A percentile compares a stretch with the other conserved stretches of the same genome.
These are phyloP conservation scores for Mixia osmundae DNA, from an alignment of 1,284 basidiomycete genomes.

Conservation along the genomic window DNA sequence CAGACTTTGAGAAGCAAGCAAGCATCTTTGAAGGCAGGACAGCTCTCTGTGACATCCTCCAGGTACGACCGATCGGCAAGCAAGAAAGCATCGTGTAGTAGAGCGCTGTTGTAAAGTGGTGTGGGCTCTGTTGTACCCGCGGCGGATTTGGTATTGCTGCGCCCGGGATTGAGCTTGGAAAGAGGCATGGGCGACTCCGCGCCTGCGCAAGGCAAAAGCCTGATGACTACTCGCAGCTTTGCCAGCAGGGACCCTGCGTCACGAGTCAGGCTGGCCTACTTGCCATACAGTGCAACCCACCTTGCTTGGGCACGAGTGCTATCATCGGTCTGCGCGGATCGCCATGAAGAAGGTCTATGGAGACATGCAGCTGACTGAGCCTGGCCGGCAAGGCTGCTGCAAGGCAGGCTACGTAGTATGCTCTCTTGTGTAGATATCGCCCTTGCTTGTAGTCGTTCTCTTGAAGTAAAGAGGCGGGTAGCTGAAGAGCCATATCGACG, in stretches of 20 bases:
- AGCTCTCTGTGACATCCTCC: conserved; percentile 37
- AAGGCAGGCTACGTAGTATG: conserved; percentile 67
- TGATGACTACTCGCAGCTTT: conserved; percentile 8
- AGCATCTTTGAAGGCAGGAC: conserved; percentile 48
- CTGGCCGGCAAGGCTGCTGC: conserved; percentile 33
- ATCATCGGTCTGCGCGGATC: conserved; percentile 47
- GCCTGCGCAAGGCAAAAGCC: conserved; percentile 6
- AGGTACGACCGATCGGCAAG: conserved; percentile 42
- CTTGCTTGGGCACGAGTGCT: conserved; percentile 34
- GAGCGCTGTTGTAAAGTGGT: conserved; percentile 53
- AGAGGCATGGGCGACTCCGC: conserved; percentile 32
- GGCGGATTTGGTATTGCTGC: conserved; percentile 23
- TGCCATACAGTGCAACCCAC: conserved; percentile 19
- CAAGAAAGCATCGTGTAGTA: conserved; percentile 43
- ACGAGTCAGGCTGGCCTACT: no score
- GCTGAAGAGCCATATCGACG: conserved; percentile 62
- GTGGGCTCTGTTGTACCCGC: conserved; percentile 26
- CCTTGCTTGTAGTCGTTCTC: conserved; percentile 82
- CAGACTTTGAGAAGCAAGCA: conserved; percentile 61
- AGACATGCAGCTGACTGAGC: conserved; percentile 7
- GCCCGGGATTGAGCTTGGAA: conserved; percentile 42
- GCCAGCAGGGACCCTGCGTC: conserved; percentile 5
- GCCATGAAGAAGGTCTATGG: conserved; percentile 23
- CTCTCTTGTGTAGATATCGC: conserved; percentile 78
- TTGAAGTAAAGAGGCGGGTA: conserved; percentile 70